These are phyloP conservation scores for Fusarium neocosmosporiellum DNA, from an alignment of 2,329 filamentous ascomycete genomes.

Conservation along the genomic window DNA sequence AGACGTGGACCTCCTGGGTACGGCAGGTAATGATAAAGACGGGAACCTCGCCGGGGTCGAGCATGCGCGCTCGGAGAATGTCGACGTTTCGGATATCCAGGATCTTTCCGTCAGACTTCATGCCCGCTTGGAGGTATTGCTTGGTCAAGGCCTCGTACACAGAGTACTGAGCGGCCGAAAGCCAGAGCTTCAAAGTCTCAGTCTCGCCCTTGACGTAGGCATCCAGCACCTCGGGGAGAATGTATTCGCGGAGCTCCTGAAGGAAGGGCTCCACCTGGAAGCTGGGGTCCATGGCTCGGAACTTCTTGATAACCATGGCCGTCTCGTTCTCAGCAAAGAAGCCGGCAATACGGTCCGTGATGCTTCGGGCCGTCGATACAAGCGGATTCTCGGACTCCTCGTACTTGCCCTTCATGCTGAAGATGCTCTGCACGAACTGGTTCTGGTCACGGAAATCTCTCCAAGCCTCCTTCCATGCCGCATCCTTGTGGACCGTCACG, in stretches of 20 bases:
- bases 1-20: conserved; percentile 98
- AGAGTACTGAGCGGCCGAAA: conserved; percentile 94
- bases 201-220: conserved; percentile 97
- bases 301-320: conserved; percentile 96
- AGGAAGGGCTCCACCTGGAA: conserved; percentile 97
- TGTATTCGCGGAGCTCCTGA: conserved; percentile 96
- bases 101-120: conserved; percentile 95
- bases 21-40: conserved; percentile 98
- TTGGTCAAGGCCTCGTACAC: conserved; percentile 97
- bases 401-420: conserved; percentile 87
- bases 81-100: conserved; percentile 96
- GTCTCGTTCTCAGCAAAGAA: conserved; percentile 99
- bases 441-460: conserved; percentile 91
- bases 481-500: conserved; percentile 94
- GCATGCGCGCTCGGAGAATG: conserved; percentile 81
- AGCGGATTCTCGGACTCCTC: conserved; percentile 98
- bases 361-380: conserved; percentile 90
- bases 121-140: conserved; percentile 92
- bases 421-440: conserved; percentile 88
- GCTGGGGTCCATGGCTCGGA: conserved; percentile 92
- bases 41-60: conserved; percentile 88
- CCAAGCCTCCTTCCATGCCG: conserved; percentile 99
- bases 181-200: conserved; percentile 91
- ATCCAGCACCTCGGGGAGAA: conserved; percentile 95
- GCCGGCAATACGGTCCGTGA: conserved; percentile 90